Conservation (phyloP, 2,329 filamentous ascomycete genomes). For the Stachybotrys chartarum region DNA sequence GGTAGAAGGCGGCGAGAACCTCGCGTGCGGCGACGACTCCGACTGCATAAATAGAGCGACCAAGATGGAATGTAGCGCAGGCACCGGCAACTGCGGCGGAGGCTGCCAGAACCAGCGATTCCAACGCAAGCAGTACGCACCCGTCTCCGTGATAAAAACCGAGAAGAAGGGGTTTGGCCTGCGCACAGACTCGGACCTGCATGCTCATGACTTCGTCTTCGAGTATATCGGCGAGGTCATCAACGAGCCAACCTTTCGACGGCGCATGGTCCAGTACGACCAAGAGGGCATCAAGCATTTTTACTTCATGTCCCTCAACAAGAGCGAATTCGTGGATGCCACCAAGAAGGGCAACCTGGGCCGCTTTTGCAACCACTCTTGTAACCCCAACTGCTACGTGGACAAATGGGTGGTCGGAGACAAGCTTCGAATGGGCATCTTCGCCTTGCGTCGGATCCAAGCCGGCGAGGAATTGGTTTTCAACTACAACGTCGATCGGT, state of each 20-base stretch:
- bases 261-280: constrained; percentile 88
- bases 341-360: constrained; percentile 95
- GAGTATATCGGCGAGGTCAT: constrained; percentile 99
- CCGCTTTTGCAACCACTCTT: constrained; percentile 97
- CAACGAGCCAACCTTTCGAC: constrained; percentile 81
- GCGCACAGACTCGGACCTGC: constrained; percentile 69
- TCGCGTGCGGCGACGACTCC: constrained; percentile 90
- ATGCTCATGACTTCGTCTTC: constrained; percentile 86
- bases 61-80: constrained; percentile 87
- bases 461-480: constrained; percentile 94
- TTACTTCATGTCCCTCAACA: constrained; percentile 98
- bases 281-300: constrained; percentile 97
- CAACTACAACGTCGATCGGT: constrained; percentile 99
- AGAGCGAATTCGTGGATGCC: constrained; percentile 94
- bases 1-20: constrained; percentile 58
- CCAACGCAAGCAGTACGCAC: constrained; percentile 79
- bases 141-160: constrained; percentile 92
- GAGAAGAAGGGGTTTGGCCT: constrained; percentile 97
- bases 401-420: constrained; percentile 99
- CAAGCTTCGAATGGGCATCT: constrained; percentile 98
- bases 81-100: constrained; percentile 74
- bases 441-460: constrained; percentile 76
- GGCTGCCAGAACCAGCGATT: constrained; percentile 94
- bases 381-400: constrained; percentile 97
- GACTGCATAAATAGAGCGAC: constrained; percentile 98